Conservation (phyloP, 805 yeast genomes). For the Candida nanaspora region DNA sequence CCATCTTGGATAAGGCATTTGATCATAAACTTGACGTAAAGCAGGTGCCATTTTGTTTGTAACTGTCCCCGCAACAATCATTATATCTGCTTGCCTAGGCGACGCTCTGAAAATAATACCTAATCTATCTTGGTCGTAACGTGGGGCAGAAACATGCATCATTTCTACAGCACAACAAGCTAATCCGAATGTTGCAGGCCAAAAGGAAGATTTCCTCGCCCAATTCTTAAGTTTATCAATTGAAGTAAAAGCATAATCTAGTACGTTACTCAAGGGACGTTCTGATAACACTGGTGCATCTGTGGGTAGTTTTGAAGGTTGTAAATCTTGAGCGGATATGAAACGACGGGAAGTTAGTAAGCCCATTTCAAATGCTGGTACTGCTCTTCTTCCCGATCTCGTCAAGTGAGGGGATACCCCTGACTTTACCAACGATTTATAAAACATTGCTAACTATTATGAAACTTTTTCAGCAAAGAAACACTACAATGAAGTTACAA, state of each 20-base stretch:
- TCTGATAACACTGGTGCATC: slow-evolving; percentile 67
- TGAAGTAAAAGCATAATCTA: slow-evolving; percentile 78
- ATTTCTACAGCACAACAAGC: slow-evolving; percentile 94
- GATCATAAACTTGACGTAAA: slow-evolving; percentile 85
- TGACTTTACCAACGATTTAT: background rate
- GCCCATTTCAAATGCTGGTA: background rate
- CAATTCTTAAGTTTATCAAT: slow-evolving; percentile 79
- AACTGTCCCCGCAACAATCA: slow-evolving; percentile 88
- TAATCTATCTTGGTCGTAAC: slow-evolving; percentile 87
- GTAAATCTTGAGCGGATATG: slow-evolving; percentile 20
- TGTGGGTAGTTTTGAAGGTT: slow-evolving; percentile 50
- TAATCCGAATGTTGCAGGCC: slow-evolving; percentile 90
- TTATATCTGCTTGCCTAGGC: slow-evolving; percentile 87
- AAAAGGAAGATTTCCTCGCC: slow-evolving; percentile 87
- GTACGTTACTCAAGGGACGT: slow-evolving; percentile 48
- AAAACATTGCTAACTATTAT: background rate
- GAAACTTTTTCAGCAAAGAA: too few species aligned
- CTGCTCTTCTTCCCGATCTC: background rate
- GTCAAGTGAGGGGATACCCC: background rate
- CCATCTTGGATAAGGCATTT: slow-evolving; percentile 94
- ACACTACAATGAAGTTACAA: too few species aligned
- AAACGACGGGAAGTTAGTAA: background rate
- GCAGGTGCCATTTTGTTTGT: slow-evolving; percentile 95
- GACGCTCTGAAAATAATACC: slow-evolving; percentile 92
- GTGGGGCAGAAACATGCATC: slow-evolving; percentile 90